Evolutionary conservation across 2,329 filamentous ascomycete species (phyloP), one percentile per base, ranked within the genome.

Genomic region (Alternaria brassicicola): DNA sequence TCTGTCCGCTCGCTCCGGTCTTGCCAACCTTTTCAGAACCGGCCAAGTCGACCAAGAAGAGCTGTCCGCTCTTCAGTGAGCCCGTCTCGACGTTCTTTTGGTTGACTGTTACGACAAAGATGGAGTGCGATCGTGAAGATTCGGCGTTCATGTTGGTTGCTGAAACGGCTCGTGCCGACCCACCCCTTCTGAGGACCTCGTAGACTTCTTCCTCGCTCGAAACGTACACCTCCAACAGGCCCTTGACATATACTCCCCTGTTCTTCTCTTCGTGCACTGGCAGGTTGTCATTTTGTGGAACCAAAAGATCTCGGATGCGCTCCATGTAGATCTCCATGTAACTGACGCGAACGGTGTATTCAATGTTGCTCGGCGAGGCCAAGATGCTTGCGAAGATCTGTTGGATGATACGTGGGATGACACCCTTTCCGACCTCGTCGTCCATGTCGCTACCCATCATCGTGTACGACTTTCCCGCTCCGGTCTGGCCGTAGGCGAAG

Each of bases 311-410:
- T 72, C 94, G 88, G 77, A 99, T 98, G 69, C 91, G 88, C 82
- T 99, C 95, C 95, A 98, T 99, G 83, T 99, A 99, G 65, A 99
- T 98, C 80, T 99, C 95, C 93, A 99, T 97, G 80, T 98, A 98
- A 79, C 93, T 97, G 74, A 98, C 94, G 55, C 93, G 88, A 52
- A 99, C 94, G n/a, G 93, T 98, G 79, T 98, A 98, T 80, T 98
- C 95, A 77, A 98, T 97, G 67, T 92, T 96, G 71, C 89, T 89
- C 41, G 94, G 92, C 70, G 93, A 97, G 21, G 91, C 88, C 80
- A 97, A 85, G 78, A 98, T 98, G 80, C 91, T 96, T 69, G 91
- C 89, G 77, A 98, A 98, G 76, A 98, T 97, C 81, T 98, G 94
- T 80, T 98, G 92, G 68, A 97, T 90, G 68, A 98, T 98, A 72